Percentiles rank a stretch among this genome's conserved stretches.
Conservation (phyloP, 1,284 basidiomycete species). For the Irpex lacteus region DNA sequence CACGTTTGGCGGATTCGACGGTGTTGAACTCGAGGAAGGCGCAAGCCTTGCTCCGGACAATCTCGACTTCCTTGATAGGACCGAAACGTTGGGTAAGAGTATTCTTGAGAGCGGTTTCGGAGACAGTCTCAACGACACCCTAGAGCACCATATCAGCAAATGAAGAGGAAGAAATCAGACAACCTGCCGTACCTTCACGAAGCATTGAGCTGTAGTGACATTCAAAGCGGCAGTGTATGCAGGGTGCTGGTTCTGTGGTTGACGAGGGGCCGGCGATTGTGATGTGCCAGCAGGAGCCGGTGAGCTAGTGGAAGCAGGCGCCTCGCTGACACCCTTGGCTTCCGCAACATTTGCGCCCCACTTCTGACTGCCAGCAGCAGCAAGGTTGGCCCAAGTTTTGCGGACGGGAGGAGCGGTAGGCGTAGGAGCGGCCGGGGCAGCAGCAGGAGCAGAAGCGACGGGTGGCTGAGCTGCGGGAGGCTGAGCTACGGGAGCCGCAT, state of each 20-base stretch:
- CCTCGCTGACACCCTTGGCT: conserved; percentile 68
- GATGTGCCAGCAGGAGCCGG: conserved; percentile 46
- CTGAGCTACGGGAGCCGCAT: conserved; percentile 31
- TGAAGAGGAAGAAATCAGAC: conserved; percentile 7
- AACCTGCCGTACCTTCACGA: conserved; percentile 72
- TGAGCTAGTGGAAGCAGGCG: conserved; percentile 41
- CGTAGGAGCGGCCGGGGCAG: conserved; percentile 34
- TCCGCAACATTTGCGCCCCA: conserved; percentile 82
- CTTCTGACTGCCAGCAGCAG: conserved; percentile 74
- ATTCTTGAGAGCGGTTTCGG: conserved; percentile 55
- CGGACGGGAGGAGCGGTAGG: conserved; percentile 51
- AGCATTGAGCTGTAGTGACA: conserved; percentile 73
- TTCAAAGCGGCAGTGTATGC: conserved; percentile 54
- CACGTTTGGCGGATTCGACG: conserved; percentile 80
- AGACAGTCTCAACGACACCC: conserved; percentile 76
- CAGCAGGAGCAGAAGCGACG: conserved; percentile 29
- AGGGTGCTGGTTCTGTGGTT: conserved; percentile 40
- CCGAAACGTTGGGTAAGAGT: conserved; percentile 77
- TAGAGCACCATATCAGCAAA: conserved; percentile 26
- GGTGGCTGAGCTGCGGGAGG: conserved; percentile 28
- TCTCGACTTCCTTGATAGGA: conserved; percentile 84
- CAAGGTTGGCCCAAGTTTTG: conserved; percentile 90
- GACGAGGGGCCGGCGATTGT: conserved; percentile 45
- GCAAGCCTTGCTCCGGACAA: conserved; percentile 86
- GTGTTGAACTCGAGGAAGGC: conserved; percentile 90